Conservation (phyloP, 768 basidiomycete species). For the Lyophyllum shimeji region DNA sequence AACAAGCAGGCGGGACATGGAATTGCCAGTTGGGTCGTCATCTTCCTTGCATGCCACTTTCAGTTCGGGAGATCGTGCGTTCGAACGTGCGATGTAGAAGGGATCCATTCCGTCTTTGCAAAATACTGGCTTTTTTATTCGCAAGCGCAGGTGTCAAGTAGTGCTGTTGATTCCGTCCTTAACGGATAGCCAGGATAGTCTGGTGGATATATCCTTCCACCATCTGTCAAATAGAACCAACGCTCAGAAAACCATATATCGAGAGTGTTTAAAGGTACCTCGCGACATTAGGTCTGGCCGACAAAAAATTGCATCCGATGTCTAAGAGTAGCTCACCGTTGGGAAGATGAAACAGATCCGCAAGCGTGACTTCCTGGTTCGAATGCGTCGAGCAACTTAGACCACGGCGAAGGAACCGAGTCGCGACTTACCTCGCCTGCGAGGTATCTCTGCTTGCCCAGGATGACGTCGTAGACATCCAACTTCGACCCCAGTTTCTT, state of each 20-base stretch:
- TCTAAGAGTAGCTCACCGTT: constrained; percentile 26
- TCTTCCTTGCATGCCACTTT: too few species aligned
- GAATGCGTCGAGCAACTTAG: background rate
- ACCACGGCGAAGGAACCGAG: constrained; percentile 17
- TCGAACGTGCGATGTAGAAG: background rate
- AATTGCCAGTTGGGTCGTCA: too few species aligned
- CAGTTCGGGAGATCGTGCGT: background rate
- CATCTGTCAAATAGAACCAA: constrained; percentile 8
- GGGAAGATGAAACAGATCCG: constrained; percentile 47
- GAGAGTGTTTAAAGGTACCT: constrained; percentile 18
- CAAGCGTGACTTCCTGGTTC: constrained; percentile 40
- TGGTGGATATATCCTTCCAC: constrained; percentile 37
- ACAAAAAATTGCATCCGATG: constrained; percentile 28
- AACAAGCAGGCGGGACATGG: too few species aligned
- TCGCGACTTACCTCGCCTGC: constrained; percentile 36
- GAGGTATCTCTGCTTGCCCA: constrained; percentile 46
- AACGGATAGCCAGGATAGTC: constrained; percentile 48
- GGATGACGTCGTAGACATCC: constrained; percentile 44
- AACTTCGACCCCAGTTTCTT: constrained; percentile 40
- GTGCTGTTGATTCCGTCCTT: constrained; percentile 32
- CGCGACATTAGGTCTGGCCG: constrained; percentile 41
- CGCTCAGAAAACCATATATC: too few species aligned
- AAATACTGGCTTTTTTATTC: background rate
- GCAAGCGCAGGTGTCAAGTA: background rate
- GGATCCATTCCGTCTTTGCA: background rate